Percentiles rank a stretch among this genome's conserved stretches.
phyloP scores from a whole-genome alignment of 306 rosid species.

The Lotus japonicus region DNA sequence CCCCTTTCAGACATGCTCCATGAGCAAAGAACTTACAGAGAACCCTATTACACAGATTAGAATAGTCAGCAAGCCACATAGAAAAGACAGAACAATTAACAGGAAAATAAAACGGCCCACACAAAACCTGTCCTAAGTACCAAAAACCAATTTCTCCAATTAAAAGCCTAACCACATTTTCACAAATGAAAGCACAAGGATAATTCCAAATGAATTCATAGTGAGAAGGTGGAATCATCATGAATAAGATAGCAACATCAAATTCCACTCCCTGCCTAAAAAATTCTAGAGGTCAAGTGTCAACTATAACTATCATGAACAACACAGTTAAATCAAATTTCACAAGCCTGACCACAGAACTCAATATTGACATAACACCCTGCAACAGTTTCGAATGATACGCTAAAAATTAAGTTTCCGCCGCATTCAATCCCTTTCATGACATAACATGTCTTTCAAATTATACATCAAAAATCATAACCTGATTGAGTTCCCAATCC shows the following conservation, averaged over 20 bases:
- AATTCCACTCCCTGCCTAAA: background rate
- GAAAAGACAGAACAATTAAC: background rate
- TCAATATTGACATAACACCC: background rate
- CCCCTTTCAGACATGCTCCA: slow-evolving; percentile 98
- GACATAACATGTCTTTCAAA: slow-evolving; percentile 1
- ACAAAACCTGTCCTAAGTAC: background rate
- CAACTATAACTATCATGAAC: no score
- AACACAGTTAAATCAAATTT: slow-evolving; percentile 1
- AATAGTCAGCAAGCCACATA: slow-evolving; percentile 1
- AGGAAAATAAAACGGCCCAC: background rate
- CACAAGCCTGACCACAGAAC: background rate
- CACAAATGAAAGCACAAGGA: background rate
- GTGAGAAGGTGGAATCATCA: background rate
- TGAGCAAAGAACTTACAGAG: slow-evolving; percentile 94
- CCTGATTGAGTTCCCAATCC: background rate
- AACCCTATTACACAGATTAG: slow-evolving; percentile 42
- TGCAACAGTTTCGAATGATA: background rate
- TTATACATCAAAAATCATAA: background rate
- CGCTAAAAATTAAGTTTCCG: background rate
- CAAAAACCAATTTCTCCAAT: slow-evolving; percentile 7
- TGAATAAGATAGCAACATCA: background rate
- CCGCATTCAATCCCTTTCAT: background rate
- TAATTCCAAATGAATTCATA: slow-evolving; percentile 1
- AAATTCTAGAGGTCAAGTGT: background rate
- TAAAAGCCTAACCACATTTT: background rate